Evolutionary conservation across 129 eudicot species (phyloP).

Genomic region (Kitagawia praeruptora): DNA sequence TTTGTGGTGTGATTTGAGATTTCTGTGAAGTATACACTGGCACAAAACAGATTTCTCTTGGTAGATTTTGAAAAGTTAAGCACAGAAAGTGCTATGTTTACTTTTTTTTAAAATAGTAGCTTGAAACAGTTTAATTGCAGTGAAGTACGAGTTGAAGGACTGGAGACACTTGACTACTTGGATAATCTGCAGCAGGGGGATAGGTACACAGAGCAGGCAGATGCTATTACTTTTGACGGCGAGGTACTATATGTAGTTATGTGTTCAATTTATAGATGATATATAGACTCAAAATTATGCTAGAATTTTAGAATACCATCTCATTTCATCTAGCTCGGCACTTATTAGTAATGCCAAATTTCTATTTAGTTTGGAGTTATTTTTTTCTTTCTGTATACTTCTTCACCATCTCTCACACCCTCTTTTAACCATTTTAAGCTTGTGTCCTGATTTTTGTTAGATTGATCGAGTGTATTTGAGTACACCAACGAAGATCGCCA

Average conservation of each 20-base stretch:
- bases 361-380: not conserved
- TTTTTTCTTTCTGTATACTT: too few relatives aligned
- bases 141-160: constrained; percentile 98
- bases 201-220: constrained; percentile 92
- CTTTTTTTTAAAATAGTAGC: constrained; percentile 21
- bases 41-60: constrained; percentile 4
- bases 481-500: constrained; percentile 90
- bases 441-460: constrained; percentile 19
- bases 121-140: constrained; percentile 46
- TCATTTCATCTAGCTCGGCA: not conserved
- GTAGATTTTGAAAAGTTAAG: constrained; percentile 7
- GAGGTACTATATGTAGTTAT: constrained; percentile 50
- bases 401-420: not conserved
- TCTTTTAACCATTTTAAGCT: not conserved
- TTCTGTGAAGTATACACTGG: not conserved
- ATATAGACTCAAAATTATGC: not conserved
- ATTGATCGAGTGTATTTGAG: constrained; percentile 82
- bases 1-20: not conserved
- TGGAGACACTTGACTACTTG: constrained; percentile 90
- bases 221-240: constrained; percentile 90
- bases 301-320: too few relatives aligned
- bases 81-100: constrained; percentile 16
- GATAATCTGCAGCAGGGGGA: constrained; percentile 55
- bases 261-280: not conserved
- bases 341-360: not conserved